Conservation (phyloP, 2,329 filamentous ascomycete genomes). For the Hypoxylon sp. region DNA sequence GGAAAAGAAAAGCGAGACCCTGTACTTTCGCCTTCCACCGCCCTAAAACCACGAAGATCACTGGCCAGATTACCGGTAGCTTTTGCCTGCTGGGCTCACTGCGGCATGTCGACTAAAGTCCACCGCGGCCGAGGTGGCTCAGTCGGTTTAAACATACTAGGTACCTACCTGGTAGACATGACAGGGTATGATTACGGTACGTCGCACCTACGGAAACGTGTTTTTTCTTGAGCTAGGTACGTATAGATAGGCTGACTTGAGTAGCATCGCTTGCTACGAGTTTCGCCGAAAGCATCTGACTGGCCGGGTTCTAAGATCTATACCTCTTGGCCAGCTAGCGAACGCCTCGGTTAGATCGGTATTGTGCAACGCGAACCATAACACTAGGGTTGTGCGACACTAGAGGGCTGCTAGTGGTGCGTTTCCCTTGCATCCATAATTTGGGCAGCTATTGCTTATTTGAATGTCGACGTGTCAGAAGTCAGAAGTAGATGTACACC, state of each 20-base stretch:
- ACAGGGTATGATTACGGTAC: slow-evolving; percentile 2
- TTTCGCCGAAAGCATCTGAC: not conserved
- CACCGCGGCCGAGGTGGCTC: slow-evolving; percentile 2
- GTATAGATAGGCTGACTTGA: not conserved
- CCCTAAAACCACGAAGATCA: not conserved
- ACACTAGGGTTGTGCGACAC: not conserved
- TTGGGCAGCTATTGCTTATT: not conserved
- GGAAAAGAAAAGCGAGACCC: not conserved
- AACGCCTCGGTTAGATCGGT: slow-evolving; percentile 1
- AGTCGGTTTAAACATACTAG: not conserved
- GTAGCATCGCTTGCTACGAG: not conserved
- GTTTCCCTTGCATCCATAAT: not conserved
- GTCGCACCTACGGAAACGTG: slow-evolving; percentile 1
- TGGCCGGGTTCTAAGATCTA: not conserved
- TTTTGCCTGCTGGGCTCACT: not conserved
- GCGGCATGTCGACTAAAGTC: not conserved
- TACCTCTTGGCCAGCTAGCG: not conserved
- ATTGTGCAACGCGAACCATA: slow-evolving; percentile 1
- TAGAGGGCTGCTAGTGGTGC: not conserved
- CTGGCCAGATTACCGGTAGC: slow-evolving; percentile 1
- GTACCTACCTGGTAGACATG: too few species aligned
- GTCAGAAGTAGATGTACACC: not conserved
- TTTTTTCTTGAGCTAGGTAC: not conserved
- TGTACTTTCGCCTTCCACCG: not conserved
- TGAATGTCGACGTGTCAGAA: not conserved